These are phyloP conservation scores for Melaleuca alternifolia DNA, from an alignment of 345 rosid species.

Conservation along the genomic window DNA sequence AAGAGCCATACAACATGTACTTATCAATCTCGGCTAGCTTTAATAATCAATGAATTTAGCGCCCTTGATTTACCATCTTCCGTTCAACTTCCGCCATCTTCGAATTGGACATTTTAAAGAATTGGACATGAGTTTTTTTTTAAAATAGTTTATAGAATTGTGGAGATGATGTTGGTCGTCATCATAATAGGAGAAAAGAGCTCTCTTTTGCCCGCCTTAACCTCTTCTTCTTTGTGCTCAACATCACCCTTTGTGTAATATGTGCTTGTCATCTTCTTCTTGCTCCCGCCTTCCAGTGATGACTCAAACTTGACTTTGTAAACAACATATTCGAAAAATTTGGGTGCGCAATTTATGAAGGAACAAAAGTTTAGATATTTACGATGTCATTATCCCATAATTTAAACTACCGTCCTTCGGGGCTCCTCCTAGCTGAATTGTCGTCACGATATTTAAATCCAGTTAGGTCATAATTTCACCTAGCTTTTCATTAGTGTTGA, in stretches of 20 bases:
- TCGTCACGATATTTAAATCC: neutral
- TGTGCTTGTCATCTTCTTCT: neutral
- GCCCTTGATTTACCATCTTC: too few species aligned
- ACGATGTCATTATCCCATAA: neutral
- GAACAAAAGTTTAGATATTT: neutral
- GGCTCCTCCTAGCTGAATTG: neutral
- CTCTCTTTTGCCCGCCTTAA: neutral
- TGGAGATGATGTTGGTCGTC: too few species aligned
- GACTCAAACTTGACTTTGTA: neutral
- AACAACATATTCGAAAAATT: too few species aligned
- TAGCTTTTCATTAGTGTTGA: neutral
- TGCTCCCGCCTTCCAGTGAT: neutral
- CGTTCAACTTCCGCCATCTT: too few species aligned
- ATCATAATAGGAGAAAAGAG: too few species aligned
- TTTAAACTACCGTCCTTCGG: neutral
- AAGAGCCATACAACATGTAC: too few species aligned
- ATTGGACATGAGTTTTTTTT: too few species aligned
- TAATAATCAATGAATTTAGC: too few species aligned
- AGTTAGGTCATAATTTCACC: neutral
- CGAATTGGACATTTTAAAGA: too few species aligned
- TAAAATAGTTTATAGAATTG: too few species aligned
- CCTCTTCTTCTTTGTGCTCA: neutral
- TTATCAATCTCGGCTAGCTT: too few species aligned
- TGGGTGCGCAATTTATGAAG: neutral
- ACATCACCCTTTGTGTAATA: neutral